Percentiles rank a stretch among this genome's conserved stretches.
These are phyloP conservation scores for Yamadazyma scolyti DNA, from an alignment of 805 yeast genomes.

Conservation along the genomic window DNA sequence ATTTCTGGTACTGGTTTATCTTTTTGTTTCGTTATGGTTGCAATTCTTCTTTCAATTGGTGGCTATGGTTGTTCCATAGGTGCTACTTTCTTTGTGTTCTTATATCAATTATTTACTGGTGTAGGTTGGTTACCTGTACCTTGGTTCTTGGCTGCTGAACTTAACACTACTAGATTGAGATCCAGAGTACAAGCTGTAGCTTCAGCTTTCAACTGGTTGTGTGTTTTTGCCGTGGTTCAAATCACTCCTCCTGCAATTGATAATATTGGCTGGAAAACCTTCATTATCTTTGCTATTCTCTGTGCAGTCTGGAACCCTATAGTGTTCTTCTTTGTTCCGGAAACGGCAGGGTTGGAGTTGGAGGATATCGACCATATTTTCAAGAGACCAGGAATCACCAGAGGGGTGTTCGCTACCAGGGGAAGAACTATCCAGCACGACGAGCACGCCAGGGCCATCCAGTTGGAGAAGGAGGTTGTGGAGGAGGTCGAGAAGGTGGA, in stretches of 20 bases:
- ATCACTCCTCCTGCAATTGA: conserved; percentile 53
- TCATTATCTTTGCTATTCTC: conserved; percentile 62
- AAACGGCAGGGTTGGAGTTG: conserved; percentile 68
- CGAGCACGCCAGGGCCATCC: conserved; percentile 8
- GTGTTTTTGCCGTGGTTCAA: conserved; percentile 55
- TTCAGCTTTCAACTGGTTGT: conserved; percentile 55
- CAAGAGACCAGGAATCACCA: conserved; percentile 6
- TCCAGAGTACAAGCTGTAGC: conserved; percentile 51
- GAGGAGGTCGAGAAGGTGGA: conserved; percentile 5
- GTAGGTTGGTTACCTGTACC: conserved; percentile 49
- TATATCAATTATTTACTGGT: conserved; percentile 47
- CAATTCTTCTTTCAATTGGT: conserved; percentile 35
- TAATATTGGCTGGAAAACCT: conserved; percentile 57
- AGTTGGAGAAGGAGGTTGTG: conserved; percentile 6
- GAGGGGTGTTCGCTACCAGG: conserved; percentile 8
- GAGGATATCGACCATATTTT: conserved; percentile 60
- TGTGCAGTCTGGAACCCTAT: conserved; percentile 56
- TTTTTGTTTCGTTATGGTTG: conserved; percentile 42
- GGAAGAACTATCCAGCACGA: conserved; percentile 7
- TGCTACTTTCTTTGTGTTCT: conserved; percentile 59
- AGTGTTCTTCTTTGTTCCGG: conserved; percentile 63
- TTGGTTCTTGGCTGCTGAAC: conserved; percentile 59
- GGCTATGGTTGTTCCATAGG: conserved; percentile 36
- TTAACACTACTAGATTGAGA: conserved; percentile 51
- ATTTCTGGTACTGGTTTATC: conserved; percentile 39